These are phyloP conservation scores for Coemansia sp. DNA, from an alignment of 192 early-diverging fungal genomes.

Conservation along the genomic window DNA sequence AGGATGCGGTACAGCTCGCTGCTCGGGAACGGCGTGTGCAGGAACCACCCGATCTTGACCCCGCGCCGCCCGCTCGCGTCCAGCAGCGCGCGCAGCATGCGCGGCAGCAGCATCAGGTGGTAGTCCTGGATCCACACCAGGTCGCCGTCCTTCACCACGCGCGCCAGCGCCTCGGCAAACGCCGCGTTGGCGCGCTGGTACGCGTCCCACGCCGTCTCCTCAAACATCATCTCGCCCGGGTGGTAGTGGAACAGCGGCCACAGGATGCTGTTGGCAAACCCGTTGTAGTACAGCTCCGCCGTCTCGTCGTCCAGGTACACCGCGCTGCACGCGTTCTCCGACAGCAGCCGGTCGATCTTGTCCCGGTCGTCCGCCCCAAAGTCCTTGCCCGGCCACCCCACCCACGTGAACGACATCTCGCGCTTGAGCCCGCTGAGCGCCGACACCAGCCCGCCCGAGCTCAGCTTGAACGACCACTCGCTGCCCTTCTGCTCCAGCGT, in stretches of 20 bases:
- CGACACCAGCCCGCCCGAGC: slow-evolving; percentile 92
- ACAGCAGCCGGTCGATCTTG: slow-evolving; percentile 66
- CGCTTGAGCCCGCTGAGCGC: slow-evolving; percentile 91
- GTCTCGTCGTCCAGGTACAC: slow-evolving; percentile 92
- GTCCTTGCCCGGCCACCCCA: slow-evolving; percentile 96
- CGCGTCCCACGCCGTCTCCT: slow-evolving; percentile 90
- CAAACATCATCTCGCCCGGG: slow-evolving; percentile 95
- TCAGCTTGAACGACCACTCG: slow-evolving; percentile 75
- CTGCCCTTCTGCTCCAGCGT: slow-evolving; percentile 56
- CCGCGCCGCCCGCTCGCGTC: slow-evolving; percentile 56
- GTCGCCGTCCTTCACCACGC: slow-evolving; percentile 84
- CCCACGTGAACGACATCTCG: slow-evolving; percentile 96
- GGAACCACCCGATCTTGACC: slow-evolving; percentile 96
- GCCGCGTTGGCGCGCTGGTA: slow-evolving; percentile 87
- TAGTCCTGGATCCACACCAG: slow-evolving; percentile 94
- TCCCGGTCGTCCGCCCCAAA: slow-evolving; percentile 73
- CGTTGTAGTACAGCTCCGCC: slow-evolving; percentile 96
- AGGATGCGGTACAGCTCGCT: slow-evolving; percentile 96
- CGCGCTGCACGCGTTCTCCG: slow-evolving; percentile 82
- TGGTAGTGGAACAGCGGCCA: slow-evolving; percentile 99
- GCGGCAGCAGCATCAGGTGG: slow-evolving; percentile 95
- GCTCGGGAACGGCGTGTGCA: slow-evolving; percentile 97
- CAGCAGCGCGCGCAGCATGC: slow-evolving; percentile 67
- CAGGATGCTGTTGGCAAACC: slow-evolving; percentile 96
- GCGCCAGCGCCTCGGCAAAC: slow-evolving; percentile 89